These are phyloP conservation scores for Forsythia suspensa DNA, from an alignment of 257 asterid species.

Conservation along the genomic window DNA sequence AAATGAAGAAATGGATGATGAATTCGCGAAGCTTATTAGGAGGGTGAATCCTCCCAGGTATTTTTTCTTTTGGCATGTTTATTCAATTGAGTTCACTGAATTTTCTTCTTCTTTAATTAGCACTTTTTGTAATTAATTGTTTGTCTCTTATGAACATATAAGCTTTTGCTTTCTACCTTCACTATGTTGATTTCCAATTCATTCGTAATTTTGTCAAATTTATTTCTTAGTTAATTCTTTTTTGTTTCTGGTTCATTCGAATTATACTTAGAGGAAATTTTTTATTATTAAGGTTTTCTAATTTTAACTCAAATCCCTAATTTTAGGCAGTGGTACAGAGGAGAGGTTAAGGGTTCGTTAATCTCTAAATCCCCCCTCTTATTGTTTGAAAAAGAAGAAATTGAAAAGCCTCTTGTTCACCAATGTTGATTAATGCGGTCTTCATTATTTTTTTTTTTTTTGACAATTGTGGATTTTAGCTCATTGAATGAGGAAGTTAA, in stretches of 20 bases:
- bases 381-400: no score
- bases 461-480: neutral
- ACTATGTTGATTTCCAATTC: neutral
- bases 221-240: neutral
- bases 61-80: neutral
- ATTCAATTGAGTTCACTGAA: neutral
- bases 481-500: neutral
- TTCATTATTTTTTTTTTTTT: neutral
- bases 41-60: slow-evolving; percentile 83
- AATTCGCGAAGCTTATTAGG: slow-evolving; percentile 67
- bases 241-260: neutral
- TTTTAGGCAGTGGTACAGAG: neutral
- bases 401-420: neutral
- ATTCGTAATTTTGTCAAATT: neutral
- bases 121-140: neutral
- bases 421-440: neutral
- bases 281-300: neutral
- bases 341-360: neutral
- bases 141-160: neutral
- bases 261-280: neutral
- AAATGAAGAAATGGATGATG: slow-evolving; percentile 55
- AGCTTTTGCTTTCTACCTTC: neutral
- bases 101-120: neutral
- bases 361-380: neutral
- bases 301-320: neutral